A percentile compares a stretch with the other conserved stretches of the same genome.
These are phyloP conservation scores for Acanthamoeba lenticulata DNA, from an alignment of 208 protist genomes.

Conservation along the genomic window DNA sequence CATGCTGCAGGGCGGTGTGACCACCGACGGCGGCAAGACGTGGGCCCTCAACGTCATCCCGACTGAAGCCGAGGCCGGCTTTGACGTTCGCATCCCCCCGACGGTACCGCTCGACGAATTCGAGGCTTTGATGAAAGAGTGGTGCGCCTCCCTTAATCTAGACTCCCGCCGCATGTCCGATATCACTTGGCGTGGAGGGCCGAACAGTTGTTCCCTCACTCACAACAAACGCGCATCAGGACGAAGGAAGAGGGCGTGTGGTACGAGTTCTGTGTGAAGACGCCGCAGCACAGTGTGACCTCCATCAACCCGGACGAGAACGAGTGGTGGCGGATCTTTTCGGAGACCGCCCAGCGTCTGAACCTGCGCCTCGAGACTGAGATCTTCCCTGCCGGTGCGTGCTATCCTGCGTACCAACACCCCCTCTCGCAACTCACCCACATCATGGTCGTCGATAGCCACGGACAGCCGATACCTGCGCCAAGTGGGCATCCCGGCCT, in stretches of 20 bases:
- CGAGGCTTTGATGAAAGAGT: constrained; percentile 77
- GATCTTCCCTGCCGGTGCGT: constrained; percentile 85
- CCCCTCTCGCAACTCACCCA: neutral
- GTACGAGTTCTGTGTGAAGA: constrained; percentile 73
- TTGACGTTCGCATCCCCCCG: constrained; percentile 87
- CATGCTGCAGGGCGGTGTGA: constrained; percentile 76
- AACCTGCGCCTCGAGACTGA: constrained; percentile 74
- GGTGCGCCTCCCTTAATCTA: neutral
- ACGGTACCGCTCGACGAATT: constrained; percentile 79
- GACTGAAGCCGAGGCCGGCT: constrained; percentile 79
- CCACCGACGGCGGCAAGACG: constrained; percentile 76
- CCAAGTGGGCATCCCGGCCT: constrained; percentile 80
- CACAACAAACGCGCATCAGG: neutral
- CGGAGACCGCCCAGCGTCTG: neutral
- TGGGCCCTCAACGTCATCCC: constrained; percentile 87
- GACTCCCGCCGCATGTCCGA: neutral
- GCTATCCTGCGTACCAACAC: neutral
- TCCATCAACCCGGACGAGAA: constrained; percentile 62
- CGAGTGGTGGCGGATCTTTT: constrained; percentile 76
- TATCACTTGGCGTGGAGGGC: too few species aligned
- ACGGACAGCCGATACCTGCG: constrained; percentile 85
- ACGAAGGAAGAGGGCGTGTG: constrained; percentile 72
- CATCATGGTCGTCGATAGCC: neutral
- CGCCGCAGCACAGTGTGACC: constrained; percentile 71
- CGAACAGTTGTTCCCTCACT: too few species aligned